Conservation (phyloP, 306 rosid genomes). For the Ammopiptanthus mongolicus region DNA sequence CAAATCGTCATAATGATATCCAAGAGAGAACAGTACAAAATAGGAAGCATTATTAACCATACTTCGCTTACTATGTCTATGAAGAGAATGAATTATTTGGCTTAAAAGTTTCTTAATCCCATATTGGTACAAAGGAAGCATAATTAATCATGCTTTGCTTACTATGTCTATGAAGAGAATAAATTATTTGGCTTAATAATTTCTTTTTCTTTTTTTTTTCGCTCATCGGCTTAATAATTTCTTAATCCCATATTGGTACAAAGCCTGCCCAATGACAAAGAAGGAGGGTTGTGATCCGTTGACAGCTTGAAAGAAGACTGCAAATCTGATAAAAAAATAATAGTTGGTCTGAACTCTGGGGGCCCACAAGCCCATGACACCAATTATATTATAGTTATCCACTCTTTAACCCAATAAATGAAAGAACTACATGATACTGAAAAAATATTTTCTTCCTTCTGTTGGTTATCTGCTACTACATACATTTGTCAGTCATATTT, state of each 20-base stretch:
- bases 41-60: not conserved
- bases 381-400: not conserved
- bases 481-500: not conserved
- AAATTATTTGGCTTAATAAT: not conserved
- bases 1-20: slow-evolving; percentile 12
- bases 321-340: slow-evolving; percentile 2
- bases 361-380: not conserved
- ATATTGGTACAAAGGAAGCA: not conserved
- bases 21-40: slow-evolving; percentile 4
- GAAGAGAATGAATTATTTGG: not conserved
- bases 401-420: not conserved
- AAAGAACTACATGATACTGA: not conserved
- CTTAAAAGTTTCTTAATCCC: too few species aligned
- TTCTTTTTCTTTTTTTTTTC: too few species aligned
- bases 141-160: not conserved
- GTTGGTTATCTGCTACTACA: not conserved
- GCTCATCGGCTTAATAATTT: not conserved
- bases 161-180: not conserved
- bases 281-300: not conserved
- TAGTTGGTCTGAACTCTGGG: not conserved
- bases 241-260: not conserved
- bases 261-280: not conserved
- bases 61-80: not conserved
- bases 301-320: not conserved
- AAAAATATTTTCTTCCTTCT: not conserved